Evolutionary conservation across 2,329 filamentous ascomycete genomes (phyloP).

Genomic region (Samsoniella hepiali): DNA sequence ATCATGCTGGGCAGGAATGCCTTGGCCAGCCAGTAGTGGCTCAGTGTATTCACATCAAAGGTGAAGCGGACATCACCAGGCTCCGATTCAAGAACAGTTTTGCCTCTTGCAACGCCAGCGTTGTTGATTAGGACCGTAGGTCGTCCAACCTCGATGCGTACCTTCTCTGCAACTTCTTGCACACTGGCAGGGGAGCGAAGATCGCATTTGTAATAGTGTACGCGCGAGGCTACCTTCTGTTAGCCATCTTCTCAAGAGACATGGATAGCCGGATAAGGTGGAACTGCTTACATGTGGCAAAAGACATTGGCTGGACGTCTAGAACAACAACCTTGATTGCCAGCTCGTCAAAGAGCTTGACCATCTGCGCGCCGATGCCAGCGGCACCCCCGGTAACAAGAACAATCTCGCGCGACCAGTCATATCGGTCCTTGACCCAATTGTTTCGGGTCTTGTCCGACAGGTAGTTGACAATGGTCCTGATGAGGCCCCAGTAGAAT

Average conservation of each 20-base stretch:
- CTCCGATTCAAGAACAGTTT: conserved; percentile 56
- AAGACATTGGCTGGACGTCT: conserved; percentile 63
- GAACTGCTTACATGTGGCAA: conserved; percentile 40
- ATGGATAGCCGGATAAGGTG: too few relatives aligned
- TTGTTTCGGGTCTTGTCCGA: conserved; percentile 36
- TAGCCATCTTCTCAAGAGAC: background rate
- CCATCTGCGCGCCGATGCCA: conserved; percentile 68
- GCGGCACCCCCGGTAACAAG: conserved; percentile 72
- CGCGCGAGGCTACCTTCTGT: conserved; percentile 39
- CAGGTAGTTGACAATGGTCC: conserved; percentile 30
- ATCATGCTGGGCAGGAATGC: conserved; percentile 68
- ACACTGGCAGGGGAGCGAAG: conserved; percentile 58
- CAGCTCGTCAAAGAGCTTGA: conserved; percentile 60
- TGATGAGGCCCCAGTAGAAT: conserved; percentile 31
- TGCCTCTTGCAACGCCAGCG: conserved; percentile 61
- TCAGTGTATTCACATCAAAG: conserved; percentile 67
- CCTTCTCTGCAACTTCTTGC: conserved; percentile 45
- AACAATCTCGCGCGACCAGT: conserved; percentile 68
- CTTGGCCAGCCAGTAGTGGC: conserved; percentile 64
- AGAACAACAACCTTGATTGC: conserved; percentile 68
- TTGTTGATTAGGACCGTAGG: conserved; percentile 73
- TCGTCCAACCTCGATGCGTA: conserved; percentile 55
- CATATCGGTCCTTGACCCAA: conserved; percentile 45
- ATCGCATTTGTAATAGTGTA: conserved; percentile 70
- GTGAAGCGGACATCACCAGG: conserved; percentile 61